These are phyloP conservation scores for Solanum peruvianum DNA, from an alignment of 257 asterid genomes.

Conservation along the genomic window DNA sequence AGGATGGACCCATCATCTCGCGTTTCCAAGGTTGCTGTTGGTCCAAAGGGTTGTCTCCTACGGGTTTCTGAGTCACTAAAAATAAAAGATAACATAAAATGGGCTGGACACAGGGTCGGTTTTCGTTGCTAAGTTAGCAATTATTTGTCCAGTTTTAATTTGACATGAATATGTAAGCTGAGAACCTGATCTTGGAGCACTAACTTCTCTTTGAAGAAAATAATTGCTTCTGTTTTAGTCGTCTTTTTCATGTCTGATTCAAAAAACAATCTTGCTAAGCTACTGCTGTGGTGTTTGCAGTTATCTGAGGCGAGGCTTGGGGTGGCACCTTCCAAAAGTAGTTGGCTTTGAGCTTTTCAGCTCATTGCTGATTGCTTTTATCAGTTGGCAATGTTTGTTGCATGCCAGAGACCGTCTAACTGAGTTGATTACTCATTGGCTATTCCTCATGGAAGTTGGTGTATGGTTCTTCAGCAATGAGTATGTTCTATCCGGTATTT, in stretches of 20 bases:
- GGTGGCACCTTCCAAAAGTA: constrained; percentile 80
- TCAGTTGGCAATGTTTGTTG: constrained; percentile 89
- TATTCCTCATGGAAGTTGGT: not conserved
- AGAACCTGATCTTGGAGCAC: not conserved
- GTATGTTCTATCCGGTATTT: not conserved
- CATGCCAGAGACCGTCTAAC: constrained; percentile 82
- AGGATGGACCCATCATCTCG: not conserved
- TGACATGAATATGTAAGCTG: not conserved
- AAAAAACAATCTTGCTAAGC: not conserved
- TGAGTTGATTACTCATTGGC: constrained; percentile 5
- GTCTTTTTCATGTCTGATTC: not conserved
- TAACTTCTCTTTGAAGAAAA: not conserved
- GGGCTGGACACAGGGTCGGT: not conserved
- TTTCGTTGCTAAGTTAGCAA: not conserved
- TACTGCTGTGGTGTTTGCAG: constrained; percentile 26
- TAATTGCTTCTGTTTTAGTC: not conserved
- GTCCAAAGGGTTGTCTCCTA: not conserved
- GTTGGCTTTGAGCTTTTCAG: constrained; percentile 83
- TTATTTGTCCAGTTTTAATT: not conserved
- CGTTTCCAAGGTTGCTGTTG: not conserved
- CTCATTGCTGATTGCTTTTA: constrained; percentile 79
- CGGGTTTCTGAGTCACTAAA: not conserved
- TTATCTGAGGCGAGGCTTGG: constrained; percentile 69
- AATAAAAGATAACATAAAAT: not conserved
- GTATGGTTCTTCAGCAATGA: not conserved